Percentiles rank a stretch among this genome's conserved stretches.
These are phyloP conservation scores for Rhizophagus clarus DNA, from an alignment of 192 early-diverging fungal genomes.

Conservation along the genomic window DNA sequence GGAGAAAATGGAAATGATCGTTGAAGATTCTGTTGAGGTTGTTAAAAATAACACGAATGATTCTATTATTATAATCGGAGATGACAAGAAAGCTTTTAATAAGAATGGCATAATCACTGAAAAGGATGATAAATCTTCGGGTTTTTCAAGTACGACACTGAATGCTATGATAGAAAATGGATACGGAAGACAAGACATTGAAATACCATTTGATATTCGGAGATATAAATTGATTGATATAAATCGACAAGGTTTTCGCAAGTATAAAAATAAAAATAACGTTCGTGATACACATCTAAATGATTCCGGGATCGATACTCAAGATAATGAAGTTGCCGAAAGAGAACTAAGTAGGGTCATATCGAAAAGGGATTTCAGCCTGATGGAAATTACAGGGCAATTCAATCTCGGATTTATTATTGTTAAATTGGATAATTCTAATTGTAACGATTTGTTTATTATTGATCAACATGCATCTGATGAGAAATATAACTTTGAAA, in stretches of 20 bases:
- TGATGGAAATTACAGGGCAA: slow-evolving; percentile 89
- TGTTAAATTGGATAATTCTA: slow-evolving; percentile 54
- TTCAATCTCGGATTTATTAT: slow-evolving; percentile 98
- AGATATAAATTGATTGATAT: background rate
- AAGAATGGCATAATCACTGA: background rate
- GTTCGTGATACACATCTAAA: background rate
- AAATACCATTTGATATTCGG: slow-evolving; percentile 2
- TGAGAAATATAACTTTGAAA: slow-evolving; percentile 98
- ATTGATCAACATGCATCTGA: slow-evolving; percentile 98
- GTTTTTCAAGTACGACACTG: background rate
- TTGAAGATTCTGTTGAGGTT: background rate
- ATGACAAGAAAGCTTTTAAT: background rate
- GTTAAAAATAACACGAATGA: background rate
- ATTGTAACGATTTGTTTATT: slow-evolving; percentile 77
- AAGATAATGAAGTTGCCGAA: slow-evolving; percentile 51
- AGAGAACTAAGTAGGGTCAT: slow-evolving; percentile 58
- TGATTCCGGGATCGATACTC: background rate
- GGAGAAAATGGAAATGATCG: background rate
- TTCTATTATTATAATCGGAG: background rate
- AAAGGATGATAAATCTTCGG: background rate
- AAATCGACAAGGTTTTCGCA: background rate
- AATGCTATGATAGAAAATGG: background rate
- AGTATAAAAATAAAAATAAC: background rate
- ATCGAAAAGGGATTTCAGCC: slow-evolving; percentile 75
- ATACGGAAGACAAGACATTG: background rate